Base-by-base conservation (phyloP, 495 filamentous ascomycete genomes). In the Glarea lozoyensis region DNA sequence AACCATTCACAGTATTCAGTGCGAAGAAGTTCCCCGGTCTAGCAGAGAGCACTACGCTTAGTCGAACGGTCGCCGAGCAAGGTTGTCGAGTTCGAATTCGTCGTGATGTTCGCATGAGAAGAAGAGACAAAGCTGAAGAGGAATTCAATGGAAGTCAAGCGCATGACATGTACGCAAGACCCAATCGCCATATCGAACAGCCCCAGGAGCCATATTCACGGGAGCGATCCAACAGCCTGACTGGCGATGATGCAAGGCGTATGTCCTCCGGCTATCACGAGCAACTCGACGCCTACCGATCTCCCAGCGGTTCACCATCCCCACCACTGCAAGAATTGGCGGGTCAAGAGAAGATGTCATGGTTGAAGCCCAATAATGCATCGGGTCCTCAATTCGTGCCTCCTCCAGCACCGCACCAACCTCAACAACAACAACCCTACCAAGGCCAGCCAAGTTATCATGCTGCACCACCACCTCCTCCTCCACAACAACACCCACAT, bases 21-120 rank as follows among this genome's bases (percentile, higher is more conserved):
- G 92, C 92, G 18, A 98, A 98, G 78, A 98, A 96, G 68, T 98
- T 98, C 68, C 92, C 92, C 27, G 92, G 92, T 10, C 66, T 98
- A 52, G 80, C 86, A 1, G 89, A 92, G 62, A 95, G 88, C 62
- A 98, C 92, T 0, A 66, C 72, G 4, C 69, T 97, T 25, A 96
- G 90, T 55, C 81, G 88, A 33, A 81, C 85, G 29, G 88, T 98
- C 43, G 89, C 92, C 7, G 92, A 98, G 60, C 92, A 98, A 62
- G 92, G 92, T 30, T 98, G 92, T 60, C 88, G 93, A 45, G 92
- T 98, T 31, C 83, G 92, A 19, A 98, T 98, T 55, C 78, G 92
- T 47, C 85, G 92, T 49, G 92, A 98, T 72, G 92, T 98, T 12
- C 80, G 92, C 33, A 98, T 98, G 92, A 81, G 92, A 61, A 78